Conservation (phyloP, 768 basidiomycete species). For the Tricholoma matsutake region DNA sequence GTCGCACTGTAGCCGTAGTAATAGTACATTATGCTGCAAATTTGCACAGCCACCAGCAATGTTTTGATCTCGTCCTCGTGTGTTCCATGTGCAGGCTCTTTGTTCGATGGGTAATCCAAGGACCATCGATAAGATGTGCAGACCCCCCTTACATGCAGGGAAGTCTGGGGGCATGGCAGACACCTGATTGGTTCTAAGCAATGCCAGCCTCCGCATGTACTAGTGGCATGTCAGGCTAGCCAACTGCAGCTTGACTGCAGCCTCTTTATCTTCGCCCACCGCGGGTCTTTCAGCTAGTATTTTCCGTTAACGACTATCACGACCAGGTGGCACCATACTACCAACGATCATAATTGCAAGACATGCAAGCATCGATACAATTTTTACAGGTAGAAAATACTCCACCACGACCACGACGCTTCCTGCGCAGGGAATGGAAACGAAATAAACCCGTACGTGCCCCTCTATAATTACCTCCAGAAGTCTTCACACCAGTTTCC, state of each 20-base stretch:
- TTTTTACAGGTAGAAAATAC: not conserved
- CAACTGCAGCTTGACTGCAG: no score
- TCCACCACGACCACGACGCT: conserved; percentile 23
- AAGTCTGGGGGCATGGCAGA: not conserved
- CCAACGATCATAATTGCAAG: not conserved
- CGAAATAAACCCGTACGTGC: conserved; percentile 35
- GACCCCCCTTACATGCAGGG: not conserved
- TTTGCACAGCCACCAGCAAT: conserved; percentile 1
- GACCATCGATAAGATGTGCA: no score
- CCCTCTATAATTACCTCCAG: conserved; percentile 5
- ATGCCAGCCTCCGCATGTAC: conserved; percentile 5
- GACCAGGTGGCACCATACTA: not conserved
- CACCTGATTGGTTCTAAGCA: not conserved
- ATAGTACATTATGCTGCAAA: no score
- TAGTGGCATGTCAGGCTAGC: conserved; percentile 3
- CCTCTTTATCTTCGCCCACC: not conserved
- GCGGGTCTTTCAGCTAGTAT: not conserved
- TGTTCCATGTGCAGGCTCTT: not conserved
- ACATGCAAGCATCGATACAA: not conserved
- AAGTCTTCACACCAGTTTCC: not conserved
- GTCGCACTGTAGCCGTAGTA: conserved; percentile 2
- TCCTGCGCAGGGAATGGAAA: conserved; percentile 41
- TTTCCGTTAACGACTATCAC: not conserved
- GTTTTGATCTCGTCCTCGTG: not conserved
- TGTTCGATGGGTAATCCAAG: not conserved